Evolutionary conservation across 2,329 filamentous ascomycete genomes (phyloP).

Genomic region (Helotiales sp.): DNA sequence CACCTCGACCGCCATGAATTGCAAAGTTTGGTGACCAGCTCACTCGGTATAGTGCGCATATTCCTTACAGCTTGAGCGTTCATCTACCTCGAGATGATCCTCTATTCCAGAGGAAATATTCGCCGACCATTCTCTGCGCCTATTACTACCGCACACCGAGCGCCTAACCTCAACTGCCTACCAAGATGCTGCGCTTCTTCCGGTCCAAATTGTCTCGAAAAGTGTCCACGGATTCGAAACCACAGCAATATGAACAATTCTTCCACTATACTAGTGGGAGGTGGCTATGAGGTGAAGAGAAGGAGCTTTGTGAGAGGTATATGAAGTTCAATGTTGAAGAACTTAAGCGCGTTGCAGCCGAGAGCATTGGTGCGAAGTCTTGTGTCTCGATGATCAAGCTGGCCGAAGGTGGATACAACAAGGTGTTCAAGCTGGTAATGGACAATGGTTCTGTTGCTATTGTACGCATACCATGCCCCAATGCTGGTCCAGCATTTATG

Average conservation of each 20-base stretch:
- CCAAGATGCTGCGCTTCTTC: background rate
- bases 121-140: background rate
- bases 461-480: constrained; percentile 26
- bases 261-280: constrained; percentile 37
- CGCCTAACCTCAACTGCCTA: background rate
- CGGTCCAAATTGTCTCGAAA: background rate
- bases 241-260: constrained; percentile 23
- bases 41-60: no score
- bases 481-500: constrained; percentile 19
- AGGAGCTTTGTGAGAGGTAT: constrained; percentile 36
- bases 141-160: background rate
- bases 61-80: background rate
- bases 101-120: background rate
- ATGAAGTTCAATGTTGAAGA: constrained; percentile 37
- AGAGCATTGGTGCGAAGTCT: constrained; percentile 31
- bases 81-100: background rate
- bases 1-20: no score
- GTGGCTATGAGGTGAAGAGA: constrained; percentile 39
- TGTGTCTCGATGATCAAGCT: constrained; percentile 40
- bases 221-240: background rate
- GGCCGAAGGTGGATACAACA: constrained; percentile 40
- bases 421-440: constrained; percentile 38
- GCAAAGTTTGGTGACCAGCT: no score
- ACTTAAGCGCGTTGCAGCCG: constrained; percentile 36
- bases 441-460: constrained; percentile 32